Percentiles rank a stretch among this genome's conserved stretches.
Evolutionary conservation across 805 yeast genomes (phyloP).

Genomic region (Cephaloascus fragrans): DNA sequence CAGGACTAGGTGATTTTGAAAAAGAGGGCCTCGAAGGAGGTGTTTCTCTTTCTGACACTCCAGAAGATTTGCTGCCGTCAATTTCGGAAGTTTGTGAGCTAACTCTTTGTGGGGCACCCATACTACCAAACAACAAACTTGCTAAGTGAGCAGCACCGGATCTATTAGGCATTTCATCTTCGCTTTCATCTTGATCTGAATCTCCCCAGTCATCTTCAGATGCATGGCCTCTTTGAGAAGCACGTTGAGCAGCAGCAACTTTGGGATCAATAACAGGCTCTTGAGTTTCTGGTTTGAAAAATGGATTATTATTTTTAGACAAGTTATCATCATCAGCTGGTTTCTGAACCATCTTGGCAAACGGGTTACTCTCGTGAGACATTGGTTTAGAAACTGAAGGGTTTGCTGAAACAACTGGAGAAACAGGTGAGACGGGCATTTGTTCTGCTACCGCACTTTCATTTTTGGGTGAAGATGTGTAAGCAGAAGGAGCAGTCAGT

Average conservation of each 20-base stretch:
- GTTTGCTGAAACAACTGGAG: slow-evolving; percentile 2
- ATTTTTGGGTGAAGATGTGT: background rate
- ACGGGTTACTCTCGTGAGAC: slow-evolving; percentile 38
- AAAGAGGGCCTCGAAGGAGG: slow-evolving; percentile 14
- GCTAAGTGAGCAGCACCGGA: slow-evolving; percentile 51
- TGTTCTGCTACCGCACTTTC: slow-evolving; percentile 4
- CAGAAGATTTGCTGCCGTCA: slow-evolving; percentile 6
- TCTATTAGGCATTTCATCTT: slow-evolving; percentile 38
- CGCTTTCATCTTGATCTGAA: slow-evolving; percentile 25
- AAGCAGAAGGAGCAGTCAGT: slow-evolving; percentile 6
- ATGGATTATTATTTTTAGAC: slow-evolving; percentile 36
- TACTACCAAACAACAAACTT: slow-evolving; percentile 41
- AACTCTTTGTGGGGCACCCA: slow-evolving; percentile 26
- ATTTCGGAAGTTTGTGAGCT: slow-evolving; percentile 23
- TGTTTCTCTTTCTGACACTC: slow-evolving; percentile 20
- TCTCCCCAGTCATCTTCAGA: slow-evolving; percentile 40
- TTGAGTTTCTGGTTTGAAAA: slow-evolving; percentile 37
- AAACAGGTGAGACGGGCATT: slow-evolving; percentile 3
- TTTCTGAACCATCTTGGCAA: slow-evolving; percentile 23
- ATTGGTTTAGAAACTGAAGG: background rate
- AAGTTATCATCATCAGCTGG: slow-evolving; percentile 4
- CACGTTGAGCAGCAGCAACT: slow-evolving; percentile 62
- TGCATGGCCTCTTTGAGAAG: slow-evolving; percentile 52
- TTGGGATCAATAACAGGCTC: slow-evolving; percentile 36
- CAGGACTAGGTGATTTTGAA: slow-evolving; percentile 13